Conservation (phyloP, 371 early-diverging fungal species). For the Mortierella sp. region DNA sequence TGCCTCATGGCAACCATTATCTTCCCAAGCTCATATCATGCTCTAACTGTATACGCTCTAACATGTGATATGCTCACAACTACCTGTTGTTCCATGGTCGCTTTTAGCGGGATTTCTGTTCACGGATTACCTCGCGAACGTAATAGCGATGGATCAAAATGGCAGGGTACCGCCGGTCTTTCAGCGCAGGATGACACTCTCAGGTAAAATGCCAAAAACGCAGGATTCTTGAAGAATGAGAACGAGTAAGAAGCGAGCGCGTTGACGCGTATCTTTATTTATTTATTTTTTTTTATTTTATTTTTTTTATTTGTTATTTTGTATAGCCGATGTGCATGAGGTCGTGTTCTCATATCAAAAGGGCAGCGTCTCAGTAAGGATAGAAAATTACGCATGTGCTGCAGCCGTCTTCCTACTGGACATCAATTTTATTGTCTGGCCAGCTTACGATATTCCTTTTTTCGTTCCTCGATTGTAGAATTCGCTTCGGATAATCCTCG, state of each 20-base stretch:
- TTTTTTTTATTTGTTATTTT: conserved; percentile 5
- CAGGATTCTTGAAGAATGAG: not conserved
- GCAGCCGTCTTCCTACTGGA: too few relatives aligned
- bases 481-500: conserved; percentile 60
- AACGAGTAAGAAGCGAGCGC: not conserved
- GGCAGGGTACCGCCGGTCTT: conserved; percentile 49
- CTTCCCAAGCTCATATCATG: too few relatives aligned
- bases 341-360: conserved; percentile 55
- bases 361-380: conserved; percentile 39
- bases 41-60: too few relatives aligned
- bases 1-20: too few relatives aligned
- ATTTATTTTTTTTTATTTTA: too few relatives aligned
- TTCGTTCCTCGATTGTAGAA: conserved; percentile 35
- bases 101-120: conserved; percentile 67
- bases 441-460: too few relatives aligned
- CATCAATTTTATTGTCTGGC: too few relatives aligned
- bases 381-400: not conserved
- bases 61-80: too few relatives aligned
- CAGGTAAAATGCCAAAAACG: conserved; percentile 33
- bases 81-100: too few relatives aligned
- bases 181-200: conserved; percentile 53
- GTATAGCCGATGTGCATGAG: conserved; percentile 62
- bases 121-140: conserved; percentile 65
- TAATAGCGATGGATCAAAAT: conserved; percentile 57
- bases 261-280: too few relatives aligned